These are phyloP conservation scores for Acanthamoeba castellanii DNA, from an alignment of 208 protist species.

Conservation along the genomic window DNA sequence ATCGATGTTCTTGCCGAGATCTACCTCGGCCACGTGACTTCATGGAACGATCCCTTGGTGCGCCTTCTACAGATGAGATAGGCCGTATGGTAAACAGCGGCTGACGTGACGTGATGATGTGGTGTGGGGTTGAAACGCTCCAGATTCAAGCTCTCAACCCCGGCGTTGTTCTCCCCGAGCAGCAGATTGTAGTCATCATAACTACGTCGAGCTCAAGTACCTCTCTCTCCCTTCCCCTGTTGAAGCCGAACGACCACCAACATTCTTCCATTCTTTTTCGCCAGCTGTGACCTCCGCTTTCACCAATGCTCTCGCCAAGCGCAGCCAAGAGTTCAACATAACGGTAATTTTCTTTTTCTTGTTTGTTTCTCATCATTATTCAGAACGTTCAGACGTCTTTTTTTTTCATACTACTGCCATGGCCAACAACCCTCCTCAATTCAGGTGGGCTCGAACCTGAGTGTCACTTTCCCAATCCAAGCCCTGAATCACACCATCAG, in stretches of 20 bases:
- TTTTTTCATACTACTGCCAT: too few species aligned
- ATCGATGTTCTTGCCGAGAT: constrained; percentile 48
- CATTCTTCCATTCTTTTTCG: not conserved
- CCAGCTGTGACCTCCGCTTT: not conserved
- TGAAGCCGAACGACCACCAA: not conserved
- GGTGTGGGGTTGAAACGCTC: not conserved
- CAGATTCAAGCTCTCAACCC: constrained; percentile 47
- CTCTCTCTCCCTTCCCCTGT: not conserved
- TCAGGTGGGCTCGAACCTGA: not conserved
- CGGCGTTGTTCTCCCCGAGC: not conserved
- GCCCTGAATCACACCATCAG: not conserved
- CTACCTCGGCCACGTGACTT: constrained; percentile 6
- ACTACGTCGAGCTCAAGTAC: not conserved
- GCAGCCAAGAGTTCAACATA: constrained; percentile 31
- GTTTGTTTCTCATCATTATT: too few species aligned
- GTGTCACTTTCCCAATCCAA: not conserved
- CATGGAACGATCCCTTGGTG: constrained; percentile 13
- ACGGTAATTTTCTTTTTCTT: not conserved
- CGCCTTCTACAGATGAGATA: not conserved
- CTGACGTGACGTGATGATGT: not conserved
- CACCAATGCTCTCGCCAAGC: not conserved
- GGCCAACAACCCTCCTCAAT: not conserved
- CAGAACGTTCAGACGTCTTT: too few species aligned
- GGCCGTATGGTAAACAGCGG: not conserved
- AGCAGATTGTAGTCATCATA: not conserved